Evolutionary conservation across 768 basidiomycete species (phyloP).

Genomic region (Amanita rimosa): DNA sequence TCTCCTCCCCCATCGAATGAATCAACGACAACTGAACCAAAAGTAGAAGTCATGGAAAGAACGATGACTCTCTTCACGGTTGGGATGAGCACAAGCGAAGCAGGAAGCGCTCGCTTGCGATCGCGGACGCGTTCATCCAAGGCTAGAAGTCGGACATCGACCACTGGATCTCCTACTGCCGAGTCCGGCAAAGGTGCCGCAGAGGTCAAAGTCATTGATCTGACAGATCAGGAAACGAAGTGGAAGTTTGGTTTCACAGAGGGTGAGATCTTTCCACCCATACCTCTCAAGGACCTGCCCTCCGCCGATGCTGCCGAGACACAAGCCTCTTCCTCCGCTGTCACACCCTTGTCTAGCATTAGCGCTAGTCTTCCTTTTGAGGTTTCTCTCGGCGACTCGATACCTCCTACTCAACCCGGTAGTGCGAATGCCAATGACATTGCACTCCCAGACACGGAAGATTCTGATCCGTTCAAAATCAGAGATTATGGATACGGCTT

Average conservation of each 20-base stretch:
- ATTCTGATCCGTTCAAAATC: conserved; percentile 37
- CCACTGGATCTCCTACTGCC: background rate
- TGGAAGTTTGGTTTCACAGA: conserved; percentile 46
- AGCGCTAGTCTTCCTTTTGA: conserved; percentile 6
- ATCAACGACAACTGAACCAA: background rate
- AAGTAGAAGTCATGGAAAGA: conserved; percentile 14
- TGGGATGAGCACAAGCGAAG: conserved; percentile 3
- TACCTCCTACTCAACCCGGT: background rate
- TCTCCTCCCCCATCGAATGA: conserved; percentile 1
- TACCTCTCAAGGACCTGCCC: background rate
- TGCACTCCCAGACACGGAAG: conserved; percentile 2
- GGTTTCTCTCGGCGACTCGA: background rate
- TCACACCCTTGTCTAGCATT: conserved; percentile 6
- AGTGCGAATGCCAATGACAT: background rate
- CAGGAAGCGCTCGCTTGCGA: conserved; percentile 19
- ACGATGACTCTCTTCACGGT: conserved; percentile 7
- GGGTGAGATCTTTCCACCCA: background rate
- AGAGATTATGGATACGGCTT: conserved; percentile 58
- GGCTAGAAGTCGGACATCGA: conserved; percentile 9
- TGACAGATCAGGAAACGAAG: conserved; percentile 17
- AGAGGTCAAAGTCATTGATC: conserved; percentile 18
- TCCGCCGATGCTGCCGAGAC: background rate
- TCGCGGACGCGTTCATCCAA: conserved; percentile 19
- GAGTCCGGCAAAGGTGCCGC: background rate
- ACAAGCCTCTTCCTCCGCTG: conserved; percentile 3